Base-by-base conservation (phyloP, 2,329 filamentous ascomycete genomes). In the Calonectria honghensis region DNA sequence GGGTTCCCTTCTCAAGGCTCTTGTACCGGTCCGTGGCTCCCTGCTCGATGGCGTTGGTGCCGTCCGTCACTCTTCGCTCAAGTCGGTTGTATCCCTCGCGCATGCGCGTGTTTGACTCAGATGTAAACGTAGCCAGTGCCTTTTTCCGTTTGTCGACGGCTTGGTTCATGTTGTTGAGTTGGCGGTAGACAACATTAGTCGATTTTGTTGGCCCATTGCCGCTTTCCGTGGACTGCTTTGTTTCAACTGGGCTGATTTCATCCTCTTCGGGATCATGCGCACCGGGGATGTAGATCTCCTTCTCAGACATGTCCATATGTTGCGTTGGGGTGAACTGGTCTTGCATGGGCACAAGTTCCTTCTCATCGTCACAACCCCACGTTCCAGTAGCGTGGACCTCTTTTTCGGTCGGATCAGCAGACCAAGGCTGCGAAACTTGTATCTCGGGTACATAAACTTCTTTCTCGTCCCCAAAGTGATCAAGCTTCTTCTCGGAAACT, bases 71-170 rank as follows among this genome's bases (percentile, higher is more conserved):
- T 11, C n/a, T 24, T 5, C 45, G 45, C 45, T 48, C 7, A 2
- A 77, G 39, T 6, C 69, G 51, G 0, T 16, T 37, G 9, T 68
- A 72, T 16, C 72, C 74, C 0, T 79, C 71, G 0, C 66, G 31
- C n/a, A 78, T 77, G 0, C 70, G 54, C 6, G 66, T 41, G 20
- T 69, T 76, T 0, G 77, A 78, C 20, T 77, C 48, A 1, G 74
- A 68, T 16, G 65, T 37, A 7, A 76, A 72, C 1, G 51, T 67
- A 0, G 61, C 52, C 67, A 75, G 73, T 2, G 77, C 76, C n/a
- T 78, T 78, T 10, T 76, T 79, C 13, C 70, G 66, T 18, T 76
- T 78, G 16, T 78, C 76, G 4, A 79, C 61, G 5, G 65, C 77
- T 52, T 78, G 52, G 2, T 72, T 78, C 7, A 72, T 41, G 6